Evolutionary conservation across 805 yeast genomes (phyloP).

Genomic region (Candida golubevii): DNA sequence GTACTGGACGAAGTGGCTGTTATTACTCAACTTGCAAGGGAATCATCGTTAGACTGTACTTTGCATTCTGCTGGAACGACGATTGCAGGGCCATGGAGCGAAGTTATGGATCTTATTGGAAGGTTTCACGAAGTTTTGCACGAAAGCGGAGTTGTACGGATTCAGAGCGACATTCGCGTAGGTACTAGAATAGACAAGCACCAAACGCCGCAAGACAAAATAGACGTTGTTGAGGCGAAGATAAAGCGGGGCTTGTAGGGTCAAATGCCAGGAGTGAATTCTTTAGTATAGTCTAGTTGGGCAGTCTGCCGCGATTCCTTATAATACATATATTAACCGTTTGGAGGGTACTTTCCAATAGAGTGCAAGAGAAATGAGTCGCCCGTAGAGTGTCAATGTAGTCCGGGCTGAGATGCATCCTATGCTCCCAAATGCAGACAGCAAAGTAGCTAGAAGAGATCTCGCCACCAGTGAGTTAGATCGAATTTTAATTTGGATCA

Average conservation of each 20-base stretch:
- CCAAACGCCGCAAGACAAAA: slow-evolving; percentile 70
- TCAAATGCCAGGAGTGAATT: too few species aligned
- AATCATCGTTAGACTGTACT: slow-evolving; percentile 59
- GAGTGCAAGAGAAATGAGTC: too few species aligned
- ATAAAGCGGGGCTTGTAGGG: slow-evolving; percentile 10
- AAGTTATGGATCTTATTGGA: slow-evolving; percentile 76
- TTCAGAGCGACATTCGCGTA: slow-evolving; percentile 81
- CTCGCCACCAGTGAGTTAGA: too few species aligned
- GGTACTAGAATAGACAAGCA: slow-evolving; percentile 79
- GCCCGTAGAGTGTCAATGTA: too few species aligned
- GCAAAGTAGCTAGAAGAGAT: too few species aligned
- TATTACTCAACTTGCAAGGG: slow-evolving; percentile 60
- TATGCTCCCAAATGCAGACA: too few species aligned
- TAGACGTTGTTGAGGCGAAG: slow-evolving; percentile 58
- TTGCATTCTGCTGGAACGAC: slow-evolving; percentile 93
- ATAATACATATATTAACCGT: too few species aligned
- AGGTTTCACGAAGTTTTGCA: slow-evolving; percentile 71
- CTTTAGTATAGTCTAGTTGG: too few species aligned
- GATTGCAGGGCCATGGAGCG: slow-evolving; percentile 89
- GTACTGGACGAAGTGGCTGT: slow-evolving; percentile 77
- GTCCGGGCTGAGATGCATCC: too few species aligned
- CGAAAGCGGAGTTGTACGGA: slow-evolving; percentile 62
- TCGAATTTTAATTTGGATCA: too few species aligned
- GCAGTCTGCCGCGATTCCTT: too few species aligned
- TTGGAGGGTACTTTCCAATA: too few species aligned